Evolutionary conservation across 2,329 filamentous ascomycete genomes (phyloP).

Genomic region (Curvularia lunata): DNA sequence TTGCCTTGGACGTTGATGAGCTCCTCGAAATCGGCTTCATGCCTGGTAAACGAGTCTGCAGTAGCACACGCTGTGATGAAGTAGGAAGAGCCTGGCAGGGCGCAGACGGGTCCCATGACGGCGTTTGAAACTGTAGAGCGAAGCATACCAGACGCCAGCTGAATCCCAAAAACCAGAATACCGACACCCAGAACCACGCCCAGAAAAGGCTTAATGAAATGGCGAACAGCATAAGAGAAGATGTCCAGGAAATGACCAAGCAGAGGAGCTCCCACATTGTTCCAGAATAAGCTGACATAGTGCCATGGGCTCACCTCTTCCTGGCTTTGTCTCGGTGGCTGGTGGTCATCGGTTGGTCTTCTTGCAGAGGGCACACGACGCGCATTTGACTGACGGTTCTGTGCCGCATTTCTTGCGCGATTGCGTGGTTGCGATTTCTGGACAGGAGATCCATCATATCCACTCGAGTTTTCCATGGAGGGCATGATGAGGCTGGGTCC

Average conservation of each 20-base stretch:
- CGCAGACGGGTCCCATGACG: conserved; percentile 72
- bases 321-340: conserved; percentile 3
- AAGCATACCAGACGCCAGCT: conserved; percentile 61
- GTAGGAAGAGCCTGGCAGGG: conserved; percentile 68
- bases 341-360: background rate
- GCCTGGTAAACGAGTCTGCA: conserved; percentile 14
- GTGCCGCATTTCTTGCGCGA: conserved; percentile 2
- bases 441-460: conserved; percentile 17
- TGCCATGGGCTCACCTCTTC: conserved; percentile 29
- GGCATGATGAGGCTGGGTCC: conserved; percentile 56
- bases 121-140: conserved; percentile 69
- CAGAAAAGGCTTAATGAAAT: conserved; percentile 68
- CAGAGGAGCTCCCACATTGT: conserved; percentile 44
- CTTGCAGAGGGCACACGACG: conserved; percentile 8
- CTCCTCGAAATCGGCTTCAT: conserved; percentile 68
- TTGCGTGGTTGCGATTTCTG: conserved; percentile 8
- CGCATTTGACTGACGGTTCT: background rate
- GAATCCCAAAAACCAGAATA: conserved; percentile 62
- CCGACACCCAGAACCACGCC: conserved; percentile 62
- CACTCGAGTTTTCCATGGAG: conserved; percentile 29
- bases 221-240: conserved; percentile 62
- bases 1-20: conserved; percentile 76
- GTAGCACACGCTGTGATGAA: conserved; percentile 68
- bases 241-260: conserved; percentile 62
- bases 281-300: conserved; percentile 40